Conservation (phyloP, 352 stramenopile genomes). For the Phytophthora pinifolia region DNA sequence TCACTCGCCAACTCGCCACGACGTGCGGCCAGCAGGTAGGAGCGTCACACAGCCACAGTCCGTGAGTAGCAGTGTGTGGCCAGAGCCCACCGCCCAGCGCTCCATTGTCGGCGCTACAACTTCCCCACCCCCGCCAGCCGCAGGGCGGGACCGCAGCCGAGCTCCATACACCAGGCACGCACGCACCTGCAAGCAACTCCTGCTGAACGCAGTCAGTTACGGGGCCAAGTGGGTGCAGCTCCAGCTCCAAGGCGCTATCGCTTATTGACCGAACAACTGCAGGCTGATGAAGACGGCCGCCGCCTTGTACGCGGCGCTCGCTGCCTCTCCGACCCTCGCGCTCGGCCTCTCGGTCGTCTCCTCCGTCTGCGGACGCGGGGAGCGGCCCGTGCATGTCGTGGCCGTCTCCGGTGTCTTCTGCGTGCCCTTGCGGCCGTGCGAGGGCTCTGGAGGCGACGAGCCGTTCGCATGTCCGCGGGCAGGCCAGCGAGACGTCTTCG, state of each 20-base stretch:
- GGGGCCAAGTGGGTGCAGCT: too few species aligned
- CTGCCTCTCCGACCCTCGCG: constrained; percentile 1
- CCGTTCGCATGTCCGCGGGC: constrained; percentile 36
- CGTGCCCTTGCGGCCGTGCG: constrained; percentile 34
- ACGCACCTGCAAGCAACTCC: too few species aligned
- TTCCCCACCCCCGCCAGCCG: too few species aligned
- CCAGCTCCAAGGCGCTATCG: background rate
- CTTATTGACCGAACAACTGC: background rate
- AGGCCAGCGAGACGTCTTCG: constrained; percentile 27
- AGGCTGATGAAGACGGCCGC: constrained; percentile 21
- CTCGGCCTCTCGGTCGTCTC: constrained; percentile 9
- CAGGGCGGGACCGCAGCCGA: too few species aligned
- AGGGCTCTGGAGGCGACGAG: constrained; percentile 19
- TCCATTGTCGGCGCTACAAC: too few species aligned
- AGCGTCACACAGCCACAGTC: too few species aligned
- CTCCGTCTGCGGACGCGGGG: constrained; percentile 10
- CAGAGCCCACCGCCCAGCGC: too few species aligned
- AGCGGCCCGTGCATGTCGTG: constrained; percentile 32
- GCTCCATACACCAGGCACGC: too few species aligned
- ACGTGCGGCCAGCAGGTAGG: too few species aligned
- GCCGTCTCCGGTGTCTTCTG: constrained; percentile 43
- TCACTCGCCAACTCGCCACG: too few species aligned
- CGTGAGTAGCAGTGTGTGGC: too few species aligned
- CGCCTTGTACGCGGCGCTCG: constrained; percentile 16
- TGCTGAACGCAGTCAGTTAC: too few species aligned